These are phyloP conservation scores for Phialophora tarda DNA, from an alignment of 2,329 filamentous ascomycete genomes.

Conservation along the genomic window DNA sequence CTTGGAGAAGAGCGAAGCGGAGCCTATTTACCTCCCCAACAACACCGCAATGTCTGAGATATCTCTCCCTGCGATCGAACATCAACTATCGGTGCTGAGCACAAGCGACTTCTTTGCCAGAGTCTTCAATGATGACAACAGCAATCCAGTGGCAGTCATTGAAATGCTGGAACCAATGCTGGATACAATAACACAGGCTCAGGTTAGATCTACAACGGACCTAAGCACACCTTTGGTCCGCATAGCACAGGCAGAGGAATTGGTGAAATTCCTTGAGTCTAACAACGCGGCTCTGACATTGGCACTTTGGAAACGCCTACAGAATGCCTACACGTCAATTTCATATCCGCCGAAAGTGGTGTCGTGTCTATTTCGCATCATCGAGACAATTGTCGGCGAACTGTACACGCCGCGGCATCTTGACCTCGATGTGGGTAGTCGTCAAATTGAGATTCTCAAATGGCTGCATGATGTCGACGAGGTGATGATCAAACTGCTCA, in stretches of 20 bases:
- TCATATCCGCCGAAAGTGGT: conserved; percentile 86
- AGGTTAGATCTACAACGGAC: conserved; percentile 27
- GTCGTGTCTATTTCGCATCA: conserved; percentile 82
- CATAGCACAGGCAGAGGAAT: conserved; percentile 60
- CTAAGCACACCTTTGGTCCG: neutral
- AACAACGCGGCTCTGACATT: conserved; percentile 83
- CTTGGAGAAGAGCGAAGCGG: conserved; percentile 56
- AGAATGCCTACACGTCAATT: conserved; percentile 84
- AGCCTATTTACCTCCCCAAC: conserved; percentile 70
- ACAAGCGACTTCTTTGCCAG: conserved; percentile 96
- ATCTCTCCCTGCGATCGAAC: conserved; percentile 80
- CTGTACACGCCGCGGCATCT: conserved; percentile 65
- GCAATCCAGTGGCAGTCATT: conserved; percentile 82
- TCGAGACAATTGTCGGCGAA: conserved; percentile 79
- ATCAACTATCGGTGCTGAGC: conserved; percentile 87
- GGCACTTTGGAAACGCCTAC: conserved; percentile 88
- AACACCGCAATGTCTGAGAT: conserved; percentile 88
- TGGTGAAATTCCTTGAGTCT: conserved; percentile 81
- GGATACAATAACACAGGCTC: conserved; percentile 61
- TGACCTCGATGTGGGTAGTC: conserved; percentile 60
- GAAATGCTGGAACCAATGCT: conserved; percentile 91
- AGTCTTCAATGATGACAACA: conserved; percentile 81
- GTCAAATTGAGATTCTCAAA: conserved; percentile 73
- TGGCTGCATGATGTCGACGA: conserved; percentile 81
- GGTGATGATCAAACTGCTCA: conserved; percentile 72